Conservation (phyloP, 2,329 filamentous ascomycete genomes). For the Aspergillus viridinutans region DNA sequence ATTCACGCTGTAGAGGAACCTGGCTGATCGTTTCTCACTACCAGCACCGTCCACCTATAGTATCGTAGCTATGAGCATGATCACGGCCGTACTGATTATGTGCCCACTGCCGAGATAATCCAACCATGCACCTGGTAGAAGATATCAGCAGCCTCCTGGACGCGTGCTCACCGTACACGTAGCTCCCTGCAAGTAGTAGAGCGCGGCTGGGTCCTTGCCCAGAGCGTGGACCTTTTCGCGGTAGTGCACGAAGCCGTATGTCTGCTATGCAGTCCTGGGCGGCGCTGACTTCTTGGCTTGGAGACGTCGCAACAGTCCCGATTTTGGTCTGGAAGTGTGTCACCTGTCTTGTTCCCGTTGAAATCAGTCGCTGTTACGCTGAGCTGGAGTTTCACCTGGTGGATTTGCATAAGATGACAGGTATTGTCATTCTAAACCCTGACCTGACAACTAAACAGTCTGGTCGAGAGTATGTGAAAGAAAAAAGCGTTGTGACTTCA, state of each 20-base stretch:
- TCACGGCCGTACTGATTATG: neutral
- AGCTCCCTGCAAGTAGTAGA: neutral
- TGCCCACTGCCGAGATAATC: neutral
- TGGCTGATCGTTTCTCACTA: too few species aligned
- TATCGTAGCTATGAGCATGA: too few species aligned
- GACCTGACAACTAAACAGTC: neutral
- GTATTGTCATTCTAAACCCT: neutral
- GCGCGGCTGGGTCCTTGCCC: neutral
- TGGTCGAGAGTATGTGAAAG: neutral
- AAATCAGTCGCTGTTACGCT: too few species aligned
- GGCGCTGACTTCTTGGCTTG: neutral
- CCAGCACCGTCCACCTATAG: too few species aligned
- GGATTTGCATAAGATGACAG: neutral
- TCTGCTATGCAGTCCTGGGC: neutral
- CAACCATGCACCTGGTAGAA: constrained; percentile 1
- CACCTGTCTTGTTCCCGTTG: neutral
- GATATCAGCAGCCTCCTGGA: neutral
- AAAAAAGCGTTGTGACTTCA: neutral
- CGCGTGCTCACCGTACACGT: neutral
- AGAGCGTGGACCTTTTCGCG: neutral
- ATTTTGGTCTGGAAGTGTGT: neutral
- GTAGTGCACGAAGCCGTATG: neutral
- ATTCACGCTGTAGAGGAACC: too few species aligned
- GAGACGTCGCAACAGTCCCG: too few species aligned
- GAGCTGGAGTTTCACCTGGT: neutral